These are phyloP conservation scores for Xylaria sp. DNA, from an alignment of 2,329 filamentous ascomycete genomes.

Conservation along the genomic window DNA sequence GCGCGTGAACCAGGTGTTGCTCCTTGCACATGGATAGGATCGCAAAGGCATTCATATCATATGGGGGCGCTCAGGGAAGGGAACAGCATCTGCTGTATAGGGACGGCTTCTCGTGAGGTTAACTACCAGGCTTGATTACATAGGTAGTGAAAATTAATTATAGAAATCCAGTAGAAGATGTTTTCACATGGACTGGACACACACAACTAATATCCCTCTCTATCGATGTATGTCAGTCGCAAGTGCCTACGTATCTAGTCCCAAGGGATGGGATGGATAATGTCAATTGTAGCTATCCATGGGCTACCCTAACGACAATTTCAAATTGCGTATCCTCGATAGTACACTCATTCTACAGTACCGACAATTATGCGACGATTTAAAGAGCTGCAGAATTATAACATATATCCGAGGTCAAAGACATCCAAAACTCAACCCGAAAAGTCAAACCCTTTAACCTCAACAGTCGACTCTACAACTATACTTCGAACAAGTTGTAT, in stretches of 20 bases:
- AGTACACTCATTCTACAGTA: neutral
- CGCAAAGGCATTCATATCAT: neutral
- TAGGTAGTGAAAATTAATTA: neutral
- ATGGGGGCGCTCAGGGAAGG: neutral
- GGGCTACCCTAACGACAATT: no score
- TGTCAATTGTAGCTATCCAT: neutral
- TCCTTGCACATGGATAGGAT: neutral
- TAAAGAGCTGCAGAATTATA: neutral
- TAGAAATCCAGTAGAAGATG: neutral
- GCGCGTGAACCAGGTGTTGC: neutral
- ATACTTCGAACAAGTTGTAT: neutral
- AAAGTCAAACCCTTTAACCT: neutral
- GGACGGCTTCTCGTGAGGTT: neutral
- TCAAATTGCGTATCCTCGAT: no score
- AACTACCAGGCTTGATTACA: neutral
- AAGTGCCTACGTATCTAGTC: neutral
- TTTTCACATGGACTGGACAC: neutral
- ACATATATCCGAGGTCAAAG: neutral
- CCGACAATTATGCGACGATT: neutral
- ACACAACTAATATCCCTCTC: neutral
- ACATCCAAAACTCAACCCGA: neutral
- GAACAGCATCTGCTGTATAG: neutral
- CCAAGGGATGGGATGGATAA: neutral
- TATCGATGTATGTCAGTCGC: neutral
- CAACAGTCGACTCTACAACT: neutral